phyloP scores from a whole-genome alignment of 768 basidiomycete genomes.

The Crassisporium funariophilum region DNA sequence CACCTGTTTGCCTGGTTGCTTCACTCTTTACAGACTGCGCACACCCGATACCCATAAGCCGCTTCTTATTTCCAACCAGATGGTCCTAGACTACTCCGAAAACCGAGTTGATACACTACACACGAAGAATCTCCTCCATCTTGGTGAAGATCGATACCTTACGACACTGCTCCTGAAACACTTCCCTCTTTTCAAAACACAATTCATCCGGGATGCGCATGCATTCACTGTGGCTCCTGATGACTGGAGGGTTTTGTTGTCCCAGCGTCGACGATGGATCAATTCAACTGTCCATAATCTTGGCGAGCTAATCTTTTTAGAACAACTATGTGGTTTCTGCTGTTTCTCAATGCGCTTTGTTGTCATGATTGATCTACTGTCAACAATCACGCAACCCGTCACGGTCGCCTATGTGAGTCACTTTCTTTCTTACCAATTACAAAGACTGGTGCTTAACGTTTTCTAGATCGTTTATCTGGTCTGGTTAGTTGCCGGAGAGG shows the following conservation, averaged over 20 bases:
- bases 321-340: constrained; percentile 94
- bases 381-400: constrained; percentile 82
- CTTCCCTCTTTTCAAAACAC: constrained; percentile 93
- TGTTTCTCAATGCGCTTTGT: constrained; percentile 99
- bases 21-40: constrained; percentile 94
- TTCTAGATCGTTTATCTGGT: constrained; percentile 84
- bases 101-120: constrained; percentile 96
- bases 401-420: constrained; percentile 84
- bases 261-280: constrained; percentile 99
- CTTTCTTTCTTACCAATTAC: constrained; percentile 8
- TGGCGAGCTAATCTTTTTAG: constrained; percentile 88
- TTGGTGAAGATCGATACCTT: constrained; percentile 98
- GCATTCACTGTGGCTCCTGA: constrained; percentile 96
- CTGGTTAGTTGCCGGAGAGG: constrained; percentile 69
- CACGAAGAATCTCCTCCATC: constrained; percentile 97
- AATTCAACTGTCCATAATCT: constrained; percentile 99
- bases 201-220: constrained; percentile 92
- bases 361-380: constrained; percentile 94
- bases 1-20: constrained; percentile 98
- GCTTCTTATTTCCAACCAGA: constrained; percentile 85
- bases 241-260: constrained; percentile 91
- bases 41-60: constrained; percentile 97
- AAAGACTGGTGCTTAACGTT: constrained; percentile 6
- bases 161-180: constrained; percentile 95
- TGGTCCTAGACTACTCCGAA: constrained; percentile 92